These are phyloP conservation scores for Amoebophrya sp. DNA, from an alignment of 169 alveolate genomes.

Conservation along the genomic window DNA sequence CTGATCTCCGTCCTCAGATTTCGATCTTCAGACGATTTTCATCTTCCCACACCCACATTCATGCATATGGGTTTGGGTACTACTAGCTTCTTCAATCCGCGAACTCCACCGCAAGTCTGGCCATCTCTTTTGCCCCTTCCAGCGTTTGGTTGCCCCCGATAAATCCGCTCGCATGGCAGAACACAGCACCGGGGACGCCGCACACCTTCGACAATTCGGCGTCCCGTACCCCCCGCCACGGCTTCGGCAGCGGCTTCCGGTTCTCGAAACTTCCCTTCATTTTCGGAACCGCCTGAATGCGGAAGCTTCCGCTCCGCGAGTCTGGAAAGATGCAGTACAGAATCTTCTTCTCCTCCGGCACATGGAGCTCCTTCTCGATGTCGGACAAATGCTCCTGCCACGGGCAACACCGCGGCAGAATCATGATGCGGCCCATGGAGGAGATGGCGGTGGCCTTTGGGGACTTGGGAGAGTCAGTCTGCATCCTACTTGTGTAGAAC, in stretches of 20 bases:
- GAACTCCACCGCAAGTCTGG: neutral
- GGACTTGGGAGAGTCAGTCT: neutral
- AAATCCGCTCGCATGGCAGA: neutral
- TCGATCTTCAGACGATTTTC: no score
- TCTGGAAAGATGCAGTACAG: neutral
- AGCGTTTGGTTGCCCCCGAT: neutral
- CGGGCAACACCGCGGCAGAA: neutral
- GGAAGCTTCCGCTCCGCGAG: neutral
- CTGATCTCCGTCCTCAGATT: no score
- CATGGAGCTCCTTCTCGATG: neutral
- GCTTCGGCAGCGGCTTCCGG: neutral
- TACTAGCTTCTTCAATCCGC: no score
- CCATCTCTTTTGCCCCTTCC: neutral
- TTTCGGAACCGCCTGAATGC: neutral
- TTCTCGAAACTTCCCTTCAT: neutral
- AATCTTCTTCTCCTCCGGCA: neutral
- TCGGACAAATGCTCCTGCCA: conserved; percentile 1
- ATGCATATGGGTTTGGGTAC: no score
- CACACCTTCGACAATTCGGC: neutral
- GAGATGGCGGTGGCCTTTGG: no score
- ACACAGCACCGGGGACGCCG: neutral
- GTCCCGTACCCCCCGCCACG: neutral
- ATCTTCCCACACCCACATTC: no score
- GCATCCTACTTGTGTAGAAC: no score
- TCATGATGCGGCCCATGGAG: no score